Evolutionary conservation across 257 asterid genomes (phyloP).

Genomic region (Lantana camara): DNA sequence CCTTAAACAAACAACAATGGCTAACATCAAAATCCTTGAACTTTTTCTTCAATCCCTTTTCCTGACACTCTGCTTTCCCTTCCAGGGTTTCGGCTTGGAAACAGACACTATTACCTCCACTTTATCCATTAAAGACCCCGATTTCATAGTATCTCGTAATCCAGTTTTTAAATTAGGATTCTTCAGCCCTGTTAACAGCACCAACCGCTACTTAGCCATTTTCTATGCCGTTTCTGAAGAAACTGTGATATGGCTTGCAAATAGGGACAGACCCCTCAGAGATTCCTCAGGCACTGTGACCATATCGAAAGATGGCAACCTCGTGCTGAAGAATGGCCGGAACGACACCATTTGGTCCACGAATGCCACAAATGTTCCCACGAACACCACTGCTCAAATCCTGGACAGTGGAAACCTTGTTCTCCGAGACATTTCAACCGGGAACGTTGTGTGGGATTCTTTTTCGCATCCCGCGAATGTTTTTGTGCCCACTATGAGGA

Average conservation of each 20-base stretch:
- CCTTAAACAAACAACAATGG: neutral
- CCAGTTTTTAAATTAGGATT: conserved; percentile 32
- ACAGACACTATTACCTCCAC: conserved; percentile 24
- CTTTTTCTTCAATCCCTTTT: neutral
- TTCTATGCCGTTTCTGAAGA: conserved; percentile 31
- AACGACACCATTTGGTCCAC: conserved; percentile 32
- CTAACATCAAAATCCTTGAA: neutral
- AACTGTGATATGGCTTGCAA: conserved; percentile 34
- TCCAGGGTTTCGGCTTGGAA: neutral
- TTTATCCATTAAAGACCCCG: conserved; percentile 26
- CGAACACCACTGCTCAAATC: conserved; percentile 23
- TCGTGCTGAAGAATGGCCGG: conserved; percentile 25
- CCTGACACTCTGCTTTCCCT: neutral
- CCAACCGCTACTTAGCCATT: conserved; percentile 36
- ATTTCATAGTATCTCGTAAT: conserved; percentile 6
- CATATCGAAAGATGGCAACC: conserved; percentile 30
- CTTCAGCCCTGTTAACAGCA: conserved; percentile 33
- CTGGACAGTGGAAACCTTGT: conserved; percentile 36
- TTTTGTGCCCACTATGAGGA: conserved; percentile 24
- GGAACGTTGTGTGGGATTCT: conserved; percentile 26
- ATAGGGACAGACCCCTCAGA: conserved; percentile 24
- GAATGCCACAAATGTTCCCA: conserved; percentile 6
- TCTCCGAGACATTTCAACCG: conserved; percentile 27
- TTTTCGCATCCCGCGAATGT: conserved; percentile 31
- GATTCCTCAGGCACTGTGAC: conserved; percentile 28